A percentile compares a stretch with the other conserved stretches of the same genome.
phyloP scores from a whole-genome alignment of 805 yeast genomes.

The Metschnikowia anglica region DNA sequence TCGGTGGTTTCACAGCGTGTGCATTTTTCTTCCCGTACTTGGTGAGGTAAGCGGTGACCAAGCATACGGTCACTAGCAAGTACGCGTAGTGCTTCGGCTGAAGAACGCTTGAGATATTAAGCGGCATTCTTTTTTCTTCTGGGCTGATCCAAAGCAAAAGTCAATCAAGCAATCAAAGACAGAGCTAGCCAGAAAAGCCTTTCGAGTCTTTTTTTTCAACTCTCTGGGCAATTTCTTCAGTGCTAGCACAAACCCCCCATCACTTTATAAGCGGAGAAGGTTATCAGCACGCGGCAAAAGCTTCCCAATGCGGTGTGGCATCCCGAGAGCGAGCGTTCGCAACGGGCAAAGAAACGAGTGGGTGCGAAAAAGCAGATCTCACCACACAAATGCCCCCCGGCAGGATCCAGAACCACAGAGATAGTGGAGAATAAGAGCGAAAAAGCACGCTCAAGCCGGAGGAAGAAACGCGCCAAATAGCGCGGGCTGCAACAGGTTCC shows the following conservation, averaged over 20 bases:
- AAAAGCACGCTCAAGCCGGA: conserved; percentile 63
- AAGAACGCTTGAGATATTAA: conserved; percentile 4
- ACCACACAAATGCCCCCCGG: no score
- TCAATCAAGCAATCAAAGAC: background rate
- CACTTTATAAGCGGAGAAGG: conserved; percentile 9
- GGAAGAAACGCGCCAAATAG: conserved; percentile 84
- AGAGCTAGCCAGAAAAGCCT: conserved; percentile 1
- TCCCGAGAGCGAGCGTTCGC: conserved; percentile 10
- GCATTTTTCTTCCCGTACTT: conserved; percentile 6
- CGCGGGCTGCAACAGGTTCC: conserved; percentile 69
- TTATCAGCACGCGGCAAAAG: conserved; percentile 15
- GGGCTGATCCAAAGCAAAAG: background rate
- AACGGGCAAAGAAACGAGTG: conserved; percentile 7
- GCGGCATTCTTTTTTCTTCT: background rate
- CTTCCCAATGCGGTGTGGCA: conserved; percentile 15
- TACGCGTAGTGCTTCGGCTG: conserved; percentile 18
- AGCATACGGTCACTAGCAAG: conserved; percentile 11
- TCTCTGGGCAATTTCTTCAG: background rate
- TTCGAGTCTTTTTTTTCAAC: background rate
- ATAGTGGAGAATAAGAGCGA: background rate
- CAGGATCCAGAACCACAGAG: background rate
- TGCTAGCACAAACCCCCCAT: background rate
- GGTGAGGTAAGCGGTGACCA: conserved; percentile 10
- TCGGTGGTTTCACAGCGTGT: background rate
- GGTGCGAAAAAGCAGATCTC: conserved; percentile 11